phyloP scores from a whole-genome alignment of 352 stramenopile species.

The Phytophthora sp. region DNA sequence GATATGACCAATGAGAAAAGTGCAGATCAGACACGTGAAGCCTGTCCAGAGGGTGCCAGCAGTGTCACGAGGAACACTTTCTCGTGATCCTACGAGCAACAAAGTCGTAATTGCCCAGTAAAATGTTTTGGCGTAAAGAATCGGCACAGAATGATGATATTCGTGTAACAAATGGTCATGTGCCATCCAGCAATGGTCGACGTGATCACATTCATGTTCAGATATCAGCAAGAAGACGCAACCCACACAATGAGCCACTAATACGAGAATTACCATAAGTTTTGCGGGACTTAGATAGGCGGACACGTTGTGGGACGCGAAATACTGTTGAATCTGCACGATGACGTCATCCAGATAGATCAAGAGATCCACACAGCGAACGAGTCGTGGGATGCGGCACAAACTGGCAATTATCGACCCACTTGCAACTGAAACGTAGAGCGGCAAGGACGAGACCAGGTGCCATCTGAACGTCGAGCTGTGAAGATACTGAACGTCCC shows the following conservation, averaged over 20 bases:
- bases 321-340: constrained; percentile 70
- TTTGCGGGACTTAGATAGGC: constrained; percentile 75
- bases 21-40: constrained; percentile 62
- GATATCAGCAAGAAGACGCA: constrained; percentile 82
- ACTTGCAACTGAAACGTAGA: constrained; percentile 40
- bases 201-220: constrained; percentile 53
- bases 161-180: constrained; percentile 71
- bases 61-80: constrained; percentile 56
- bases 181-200: constrained; percentile 61
- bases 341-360: constrained; percentile 67
- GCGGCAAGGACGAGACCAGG: constrained; percentile 57
- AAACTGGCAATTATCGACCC: constrained; percentile 42
- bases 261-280: constrained; percentile 65
- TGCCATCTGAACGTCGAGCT: constrained; percentile 60
- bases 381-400: constrained; percentile 59
- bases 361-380: constrained; percentile 64
- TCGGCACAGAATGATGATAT: constrained; percentile 57
- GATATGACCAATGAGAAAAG: constrained; percentile 80
- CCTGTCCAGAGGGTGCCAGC: constrained; percentile 65
- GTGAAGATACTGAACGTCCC: constrained; percentile 44
- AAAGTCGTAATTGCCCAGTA: constrained; percentile 80
- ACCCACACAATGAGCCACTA: constrained; percentile 59
- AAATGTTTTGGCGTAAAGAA: constrained; percentile 70
- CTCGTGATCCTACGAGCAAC: constrained; percentile 60
- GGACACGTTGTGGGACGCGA: constrained; percentile 70